Evolutionary conservation across 495 filamentous ascomycete genomes (phyloP).

Genomic region (Hypoxylon rickii): DNA sequence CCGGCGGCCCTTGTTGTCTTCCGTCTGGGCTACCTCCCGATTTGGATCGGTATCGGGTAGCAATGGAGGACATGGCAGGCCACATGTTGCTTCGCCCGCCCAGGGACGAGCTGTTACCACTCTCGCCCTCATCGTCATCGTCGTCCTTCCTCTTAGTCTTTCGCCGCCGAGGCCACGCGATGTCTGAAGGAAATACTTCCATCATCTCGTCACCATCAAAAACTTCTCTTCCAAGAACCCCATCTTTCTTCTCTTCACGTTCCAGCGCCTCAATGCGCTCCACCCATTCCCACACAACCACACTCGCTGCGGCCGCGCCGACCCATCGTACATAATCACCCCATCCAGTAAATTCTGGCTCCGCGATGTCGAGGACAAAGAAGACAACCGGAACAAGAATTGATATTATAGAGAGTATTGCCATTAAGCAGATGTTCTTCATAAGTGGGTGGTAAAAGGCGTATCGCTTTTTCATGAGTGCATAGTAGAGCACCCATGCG

Average conservation of each 20-base stretch:
- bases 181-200: constrained; percentile 64
- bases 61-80: constrained; percentile 51
- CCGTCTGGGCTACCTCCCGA: constrained; percentile 31
- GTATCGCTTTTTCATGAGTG: constrained; percentile 87
- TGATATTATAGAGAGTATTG: constrained; percentile 74
- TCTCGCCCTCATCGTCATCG: constrained; percentile 29
- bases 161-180: constrained; percentile 41
- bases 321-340: constrained; percentile 98
- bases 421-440: constrained; percentile 87
- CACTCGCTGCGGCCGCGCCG: constrained; percentile 91
- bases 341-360: constrained; percentile 88
- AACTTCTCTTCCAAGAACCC: constrained; percentile 89
- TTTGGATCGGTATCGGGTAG: constrained; percentile 47
- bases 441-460: constrained; percentile 93
- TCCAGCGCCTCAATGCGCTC: constrained; percentile 97
- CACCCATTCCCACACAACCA: constrained; percentile 99
- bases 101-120: constrained; percentile 19
- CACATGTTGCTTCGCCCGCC: constrained; percentile 46
- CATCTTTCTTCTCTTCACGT: constrained; percentile 93
- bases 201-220: constrained; percentile 98
- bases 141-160: constrained; percentile 40
- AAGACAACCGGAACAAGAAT: constrained; percentile 92
- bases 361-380: constrained; percentile 90
- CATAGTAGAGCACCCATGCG: constrained; percentile 95
- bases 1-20: constrained; percentile 23